Base-by-base conservation (phyloP, 768 basidiomycete species). In the Pulveroboletus frians region DNA sequence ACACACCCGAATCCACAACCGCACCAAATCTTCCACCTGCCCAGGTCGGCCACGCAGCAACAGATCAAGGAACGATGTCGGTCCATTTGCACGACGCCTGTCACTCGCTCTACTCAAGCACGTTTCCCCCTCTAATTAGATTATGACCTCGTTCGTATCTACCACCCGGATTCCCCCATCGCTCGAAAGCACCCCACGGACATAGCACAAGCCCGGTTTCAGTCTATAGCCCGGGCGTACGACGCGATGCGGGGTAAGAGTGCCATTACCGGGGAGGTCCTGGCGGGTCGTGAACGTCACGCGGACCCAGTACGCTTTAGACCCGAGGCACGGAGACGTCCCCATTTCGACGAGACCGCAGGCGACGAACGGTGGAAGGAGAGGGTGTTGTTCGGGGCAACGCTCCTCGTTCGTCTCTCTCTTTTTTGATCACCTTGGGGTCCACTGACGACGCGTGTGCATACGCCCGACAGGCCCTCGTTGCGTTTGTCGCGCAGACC, bases 121-220 rank as follows among this genome's bases (percentile, higher is more conserved):
- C 38, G 20, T 0, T 18, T 9, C 5, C 4, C 20, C 37, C 29
- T 7, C 26, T 41, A 14, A 17, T 55, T 30, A 90, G 87, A 89
- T 65, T 87, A 81, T 59, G 87, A 88, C 54, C 85, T 90, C 39
- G 88, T 89, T 29, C 75, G 83, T 35, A 74, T 87, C 49, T 87
- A 89, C 64, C 87, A 90, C 63, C 87, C 87, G 3, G 87, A 90
- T 64, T 83, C 84, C 36, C 70, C 73, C 20, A 39, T 70, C 18
- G 70, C 70, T 18, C 71, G 74, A 5, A 61, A 62, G 3, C 66
- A 67, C 49, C 66, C 81, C 7, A 58, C 77, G 0, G 76, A 78
- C 14, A 62, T 73, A 3, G 78, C 79, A 4, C 83, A 86, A 57
- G 72, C 76, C 6, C 82, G 79, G 10, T 89, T 89, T 56, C 83